Percentiles rank a stretch among this genome's conserved stretches.
These are phyloP conservation scores for Buddleja alternifolia DNA, from an alignment of 257 asterid species.

Conservation along the genomic window DNA sequence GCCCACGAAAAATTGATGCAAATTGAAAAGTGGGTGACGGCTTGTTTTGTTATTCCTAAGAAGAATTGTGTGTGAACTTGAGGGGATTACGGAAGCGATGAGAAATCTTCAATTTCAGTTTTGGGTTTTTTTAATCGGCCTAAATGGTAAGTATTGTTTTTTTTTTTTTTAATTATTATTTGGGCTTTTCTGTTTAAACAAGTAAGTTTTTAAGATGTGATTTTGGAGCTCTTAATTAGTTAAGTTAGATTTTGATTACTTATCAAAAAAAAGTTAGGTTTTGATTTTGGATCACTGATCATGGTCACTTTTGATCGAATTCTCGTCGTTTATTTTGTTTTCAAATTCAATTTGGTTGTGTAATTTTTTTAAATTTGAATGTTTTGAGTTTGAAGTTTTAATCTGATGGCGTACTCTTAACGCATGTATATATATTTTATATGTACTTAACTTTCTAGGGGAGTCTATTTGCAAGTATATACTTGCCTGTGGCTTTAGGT, in stretches of 20 bases:
- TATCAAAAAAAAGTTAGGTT: not conserved
- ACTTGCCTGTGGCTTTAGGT: not conserved
- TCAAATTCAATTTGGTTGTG: conserved; percentile 5
- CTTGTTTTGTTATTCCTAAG: conserved; percentile 30
- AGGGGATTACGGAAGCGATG: conserved; percentile 40
- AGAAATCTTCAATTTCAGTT: conserved; percentile 43
- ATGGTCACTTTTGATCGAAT: conserved; percentile 9
- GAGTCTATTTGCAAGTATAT: not conserved
- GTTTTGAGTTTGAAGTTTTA: conserved; percentile 20
- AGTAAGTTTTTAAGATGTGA: conserved; percentile 7
- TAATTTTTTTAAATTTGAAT: not conserved
- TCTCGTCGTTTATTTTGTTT: not conserved
- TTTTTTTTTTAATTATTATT: conserved; percentile 1
- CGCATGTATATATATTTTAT: not conserved
- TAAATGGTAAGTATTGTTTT: conserved; percentile 44
- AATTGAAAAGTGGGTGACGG: conserved; percentile 40
- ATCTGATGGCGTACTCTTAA: not conserved
- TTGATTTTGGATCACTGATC: conserved; percentile 35
- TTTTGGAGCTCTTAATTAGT: conserved; percentile 10
- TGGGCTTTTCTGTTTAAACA: not conserved
- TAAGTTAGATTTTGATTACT: too few relatives aligned
- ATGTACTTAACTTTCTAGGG: not conserved
- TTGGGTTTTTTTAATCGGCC: conserved; percentile 33
- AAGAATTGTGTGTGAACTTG: conserved; percentile 19
- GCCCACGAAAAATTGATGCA: conserved; percentile 14